These are phyloP conservation scores for Exophiala calicioides DNA, from an alignment of 2,329 filamentous ascomycete genomes.

Conservation along the genomic window DNA sequence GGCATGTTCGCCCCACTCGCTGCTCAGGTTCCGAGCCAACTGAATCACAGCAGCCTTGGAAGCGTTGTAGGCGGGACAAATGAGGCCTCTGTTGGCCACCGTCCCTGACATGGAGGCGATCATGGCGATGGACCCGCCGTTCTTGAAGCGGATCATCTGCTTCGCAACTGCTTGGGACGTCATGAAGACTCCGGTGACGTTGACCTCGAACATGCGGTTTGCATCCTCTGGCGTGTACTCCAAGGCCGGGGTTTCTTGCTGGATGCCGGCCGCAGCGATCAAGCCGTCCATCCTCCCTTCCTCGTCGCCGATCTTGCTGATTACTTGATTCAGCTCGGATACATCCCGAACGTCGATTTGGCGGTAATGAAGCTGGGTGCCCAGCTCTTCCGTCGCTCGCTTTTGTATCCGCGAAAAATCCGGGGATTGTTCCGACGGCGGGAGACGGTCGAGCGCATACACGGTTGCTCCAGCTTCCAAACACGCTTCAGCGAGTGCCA, in stretches of 20 bases:
- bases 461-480: constrained; percentile 71
- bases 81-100: constrained; percentile 53
- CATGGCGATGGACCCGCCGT: constrained; percentile 61
- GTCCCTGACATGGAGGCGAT: constrained; percentile 65
- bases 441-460: constrained; percentile 47
- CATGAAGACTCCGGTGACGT: constrained; percentile 64
- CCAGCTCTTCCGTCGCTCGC: not conserved
- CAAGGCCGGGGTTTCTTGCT: constrained; percentile 79
- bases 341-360: constrained; percentile 79
- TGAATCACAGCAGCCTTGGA: constrained; percentile 52
- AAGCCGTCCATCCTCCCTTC: constrained; percentile 77
- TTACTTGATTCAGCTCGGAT: constrained; percentile 63
- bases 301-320: constrained; percentile 67
- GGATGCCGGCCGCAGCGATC: constrained; percentile 69
- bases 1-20: constrained; percentile 48
- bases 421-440: constrained; percentile 40
- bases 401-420: constrained; percentile 51
- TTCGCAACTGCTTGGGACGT: constrained; percentile 62
- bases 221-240: constrained; percentile 69
- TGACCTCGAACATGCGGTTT: constrained; percentile 64
- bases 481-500: constrained; percentile 71
- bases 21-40: constrained; percentile 48
- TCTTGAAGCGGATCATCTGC: constrained; percentile 61
- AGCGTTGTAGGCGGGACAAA: constrained; percentile 52
- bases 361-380: constrained; percentile 59